Conservation (phyloP, 148 eudicot genomes). For the Limonium bicolor region DNA sequence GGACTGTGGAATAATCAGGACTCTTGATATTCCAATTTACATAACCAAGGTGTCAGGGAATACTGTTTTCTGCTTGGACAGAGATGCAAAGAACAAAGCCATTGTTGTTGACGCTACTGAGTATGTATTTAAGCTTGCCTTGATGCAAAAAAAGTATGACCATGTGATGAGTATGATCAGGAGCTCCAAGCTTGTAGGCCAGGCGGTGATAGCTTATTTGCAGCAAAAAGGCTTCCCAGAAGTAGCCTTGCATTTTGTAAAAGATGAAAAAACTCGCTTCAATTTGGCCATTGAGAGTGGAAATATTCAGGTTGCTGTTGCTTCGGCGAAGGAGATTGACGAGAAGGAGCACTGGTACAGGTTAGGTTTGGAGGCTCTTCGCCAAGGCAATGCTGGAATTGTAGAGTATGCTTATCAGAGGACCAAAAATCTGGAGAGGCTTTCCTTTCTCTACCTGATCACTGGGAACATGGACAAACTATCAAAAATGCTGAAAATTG, state of each 20-base stretch:
- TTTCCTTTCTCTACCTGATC: constrained; percentile 58
- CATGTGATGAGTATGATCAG: constrained; percentile 80
- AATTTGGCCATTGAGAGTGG: constrained; percentile 68
- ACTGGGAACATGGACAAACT: constrained; percentile 58
- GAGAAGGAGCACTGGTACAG: constrained; percentile 79
- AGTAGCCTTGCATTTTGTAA: constrained; percentile 78
- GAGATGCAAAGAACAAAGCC: constrained; percentile 61
- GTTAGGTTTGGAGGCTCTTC: constrained; percentile 73
- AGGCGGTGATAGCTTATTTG: constrained; percentile 79
- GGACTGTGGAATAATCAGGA: constrained; percentile 73
- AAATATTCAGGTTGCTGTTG: constrained; percentile 64
- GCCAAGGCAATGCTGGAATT: constrained; percentile 69
- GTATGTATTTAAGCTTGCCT: constrained; percentile 54
- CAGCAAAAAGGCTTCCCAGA: constrained; percentile 87
- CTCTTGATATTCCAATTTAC: constrained; percentile 65
- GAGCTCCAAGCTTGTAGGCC: constrained; percentile 69
- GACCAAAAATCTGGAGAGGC: constrained; percentile 65
- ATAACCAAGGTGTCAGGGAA: constrained; percentile 60
- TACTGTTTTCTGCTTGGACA: constrained; percentile 61
- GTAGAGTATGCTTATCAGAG: constrained; percentile 74
- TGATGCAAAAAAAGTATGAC: constrained; percentile 57
- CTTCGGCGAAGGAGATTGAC: constrained; percentile 72
- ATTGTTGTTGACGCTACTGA: constrained; percentile 63
- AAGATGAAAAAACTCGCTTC: constrained; percentile 71
- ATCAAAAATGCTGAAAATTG: constrained; percentile 67